Evolutionary conservation across 2,329 filamentous ascomycete species (phyloP), one percentile per base, ranked within the genome.

Genomic region (Blastomyces percursus): DNA sequence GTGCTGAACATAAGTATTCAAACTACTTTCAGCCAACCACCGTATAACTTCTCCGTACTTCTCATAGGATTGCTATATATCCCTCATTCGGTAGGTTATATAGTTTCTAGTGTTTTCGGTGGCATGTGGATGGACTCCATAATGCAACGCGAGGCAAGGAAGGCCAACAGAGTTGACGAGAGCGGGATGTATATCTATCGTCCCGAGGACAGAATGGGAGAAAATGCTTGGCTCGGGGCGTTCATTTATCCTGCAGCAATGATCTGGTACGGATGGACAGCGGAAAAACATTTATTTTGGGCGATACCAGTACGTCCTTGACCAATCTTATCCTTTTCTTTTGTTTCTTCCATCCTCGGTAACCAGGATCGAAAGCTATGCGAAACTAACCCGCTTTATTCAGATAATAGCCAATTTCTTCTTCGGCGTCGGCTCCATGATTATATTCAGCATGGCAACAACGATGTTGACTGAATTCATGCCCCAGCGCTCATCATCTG

Each of bases 381-480:
- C 46, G 42, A 27, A 56, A 61, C 58, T 66, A 30, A 63, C 38
- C 6, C 30, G 51, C 56, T 38, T n/a, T 57, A 27, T 54, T 52
- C 62, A 80, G 62, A 79, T 83, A 67, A 78, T 88, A 48, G 85
- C 86, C 30, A 85, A 86, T 51, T 88, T 90, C 72, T 82, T 87
- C 71, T 94, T 93, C 69, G 90, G 90, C 19, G 68, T 89, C 3
- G 86, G 87, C 2, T 87, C 83, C 40, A 94, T 95, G 90, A 79
- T 94, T 3, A 86, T 91, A 38, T 91, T 90, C 75, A 82, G 84
- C 58, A 82, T 85, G 67, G 80, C 84, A 0, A 91, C 89, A 0
- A 94, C 90, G 0, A 91, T 94, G 88, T 78, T 94, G 67, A 93
- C 90, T 0, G 90, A 94, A 71, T 91, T 93, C 70, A 87, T 93